Base-by-base conservation (phyloP, 2,329 filamentous ascomycete species). In the Trichophyton benhamiae region DNA sequence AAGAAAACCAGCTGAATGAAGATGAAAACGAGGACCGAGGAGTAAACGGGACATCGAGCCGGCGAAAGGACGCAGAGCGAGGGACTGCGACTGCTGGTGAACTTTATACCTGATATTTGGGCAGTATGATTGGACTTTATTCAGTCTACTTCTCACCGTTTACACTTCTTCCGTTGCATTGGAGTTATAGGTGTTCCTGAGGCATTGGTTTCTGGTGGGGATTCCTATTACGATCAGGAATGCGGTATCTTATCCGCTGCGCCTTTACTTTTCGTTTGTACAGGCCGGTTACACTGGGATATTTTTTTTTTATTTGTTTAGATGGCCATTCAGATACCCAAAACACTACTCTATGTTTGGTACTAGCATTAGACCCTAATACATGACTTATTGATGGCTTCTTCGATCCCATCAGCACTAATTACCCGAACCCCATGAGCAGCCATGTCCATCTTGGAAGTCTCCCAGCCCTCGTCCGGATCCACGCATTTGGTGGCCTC, bases 401-500 rank as follows among this genome's bases (percentile, higher is more conserved):
- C 52, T 20, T 55, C 52, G 9, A 46, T 58, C n/a, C 62, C 79
- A 42, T 82, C 76, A 63, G 81, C 73, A 60, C 74, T 77, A 49
- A 94, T 80, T 59, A 94, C 76, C 53, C 70, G 75, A 38, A 92
- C 84, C 0, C 87, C 88, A 11, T 73, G 75, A 46, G 72, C 74
- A 63, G 77, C 72, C 64, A 94, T 77, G 59, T 82, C 82, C 60
- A 68, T 68, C 68, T 78, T 81, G 2, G 78, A 79, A 4, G 75
- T 74, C 0, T 77, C 77, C 87, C 87, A 90, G 38, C 70, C 72
- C 20, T 63, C 69, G 0, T 71, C 78, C 6, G 80, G 77, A 71
- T 87, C 82, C 1, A 96, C 90, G 3, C 88, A 82, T 71, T 80
- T 85, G 3, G 88, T 91, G 7, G 80, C 91, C 68, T 97, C 89